phyloP scores from a whole-genome alignment of 345 rosid genomes.

The Punica granatum region DNA sequence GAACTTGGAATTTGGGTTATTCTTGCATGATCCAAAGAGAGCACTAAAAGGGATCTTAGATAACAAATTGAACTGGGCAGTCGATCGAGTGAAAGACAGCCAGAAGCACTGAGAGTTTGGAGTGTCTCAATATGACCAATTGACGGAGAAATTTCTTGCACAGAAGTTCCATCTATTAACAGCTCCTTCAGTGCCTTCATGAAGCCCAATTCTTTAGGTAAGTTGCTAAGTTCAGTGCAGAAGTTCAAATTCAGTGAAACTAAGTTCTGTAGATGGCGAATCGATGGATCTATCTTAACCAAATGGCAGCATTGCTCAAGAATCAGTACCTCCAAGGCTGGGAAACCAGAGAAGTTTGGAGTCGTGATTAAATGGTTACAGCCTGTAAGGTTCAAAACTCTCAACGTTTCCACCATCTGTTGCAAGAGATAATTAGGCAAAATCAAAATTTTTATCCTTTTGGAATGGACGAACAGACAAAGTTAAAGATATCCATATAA shows the following conservation, averaged over 20 bases:
- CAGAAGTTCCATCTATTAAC: too few species aligned
- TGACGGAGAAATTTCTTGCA: slow-evolving; percentile 6
- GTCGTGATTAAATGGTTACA: not conserved
- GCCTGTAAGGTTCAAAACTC: slow-evolving; percentile 10
- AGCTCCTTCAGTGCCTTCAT: slow-evolving; percentile 3
- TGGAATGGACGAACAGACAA: too few species aligned
- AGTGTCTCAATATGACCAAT: slow-evolving; percentile 4
- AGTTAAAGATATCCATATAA: too few species aligned
- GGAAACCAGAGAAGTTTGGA: slow-evolving; percentile 1
- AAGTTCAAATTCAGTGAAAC: slow-evolving; percentile 9
- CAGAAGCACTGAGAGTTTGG: not conserved
- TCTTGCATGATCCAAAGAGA: not conserved
- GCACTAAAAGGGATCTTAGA: not conserved
- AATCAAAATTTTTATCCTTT: not conserved
- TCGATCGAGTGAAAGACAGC: not conserved
- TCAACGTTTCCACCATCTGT: slow-evolving; percentile 3
- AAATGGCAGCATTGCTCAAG: not conserved
- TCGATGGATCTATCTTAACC: slow-evolving; percentile 6
- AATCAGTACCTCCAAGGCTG: slow-evolving; percentile 4
- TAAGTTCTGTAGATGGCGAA: not conserved
- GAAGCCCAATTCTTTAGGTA: slow-evolving; percentile 2
- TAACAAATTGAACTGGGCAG: not conserved
- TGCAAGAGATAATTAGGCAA: not conserved
- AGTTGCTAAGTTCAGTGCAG: slow-evolving; percentile 4
- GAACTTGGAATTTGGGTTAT: not conserved